Conservation (phyloP, 225 moss, liverwort and hornwort genomes). For the Polytrichum commune region DNA sequence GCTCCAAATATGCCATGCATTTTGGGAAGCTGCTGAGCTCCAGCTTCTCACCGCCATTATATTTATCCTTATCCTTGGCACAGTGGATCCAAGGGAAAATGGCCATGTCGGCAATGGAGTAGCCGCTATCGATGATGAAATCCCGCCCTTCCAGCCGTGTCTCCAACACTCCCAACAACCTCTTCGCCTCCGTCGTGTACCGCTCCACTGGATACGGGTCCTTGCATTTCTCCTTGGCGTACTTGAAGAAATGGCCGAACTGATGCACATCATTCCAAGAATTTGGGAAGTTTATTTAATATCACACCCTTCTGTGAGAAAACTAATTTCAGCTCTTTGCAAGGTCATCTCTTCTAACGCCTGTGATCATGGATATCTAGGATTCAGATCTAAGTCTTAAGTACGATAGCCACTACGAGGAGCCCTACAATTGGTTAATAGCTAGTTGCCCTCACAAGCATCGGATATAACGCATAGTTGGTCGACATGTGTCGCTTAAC, state of each 20-base stretch:
- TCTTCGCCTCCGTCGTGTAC: constrained; percentile 37
- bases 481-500: too few species aligned
- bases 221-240: constrained; percentile 40
- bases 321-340: too few species aligned
- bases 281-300: too few species aligned
- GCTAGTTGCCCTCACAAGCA: too few species aligned
- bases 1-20: constrained; percentile 3
- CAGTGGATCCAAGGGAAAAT: constrained; percentile 11
- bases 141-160: constrained; percentile 13
- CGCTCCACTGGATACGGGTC: constrained; percentile 50
- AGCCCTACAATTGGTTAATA: too few species aligned
- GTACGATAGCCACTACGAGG: too few species aligned
- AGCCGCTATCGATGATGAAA: constrained; percentile 5
- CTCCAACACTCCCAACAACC: constrained; percentile 49
- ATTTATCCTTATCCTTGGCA: not conserved
- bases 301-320: too few species aligned
- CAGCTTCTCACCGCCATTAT: not conserved
- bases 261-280: constrained; percentile 10
- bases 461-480: too few species aligned
- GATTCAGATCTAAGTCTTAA: too few species aligned
- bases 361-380: too few species aligned
- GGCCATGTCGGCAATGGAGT: constrained; percentile 15
- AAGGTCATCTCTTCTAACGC: too few species aligned
- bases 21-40: constrained; percentile 1
- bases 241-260: constrained; percentile 55